Evolutionary conservation across 1,284 basidiomycete genomes (phyloP), one percentile per base, ranked within the genome.

Genomic region (Sporisorium scitamineum): DNA sequence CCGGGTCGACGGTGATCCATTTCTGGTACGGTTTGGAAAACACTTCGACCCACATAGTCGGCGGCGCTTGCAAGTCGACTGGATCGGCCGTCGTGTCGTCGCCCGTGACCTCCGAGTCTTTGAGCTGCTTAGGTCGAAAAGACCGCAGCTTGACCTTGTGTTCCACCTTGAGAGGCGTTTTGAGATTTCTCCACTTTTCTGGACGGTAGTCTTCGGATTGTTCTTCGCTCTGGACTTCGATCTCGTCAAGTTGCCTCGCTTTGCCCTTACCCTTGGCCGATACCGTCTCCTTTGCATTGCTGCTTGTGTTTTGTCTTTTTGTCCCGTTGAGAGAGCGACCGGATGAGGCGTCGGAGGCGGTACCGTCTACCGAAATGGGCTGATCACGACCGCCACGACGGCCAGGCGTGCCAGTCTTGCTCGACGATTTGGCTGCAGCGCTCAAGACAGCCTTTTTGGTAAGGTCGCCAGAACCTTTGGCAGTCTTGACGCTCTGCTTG

Each of bases 21-120:
- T 91, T 90, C 50, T 90, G 91, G 86, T 97, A 95, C 1, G 95
- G 91, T 20, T 93, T 91, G 29, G 93, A 95, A 86, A 95, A 99
- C 0, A 97, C 93, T 86, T 99, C 97, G 1, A 93, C 94, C 97
- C 96, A 99, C 86, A 95, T 94, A 3, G 96, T 92, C 0, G 96
- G 97, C 1, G 95, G 92, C n/a, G 83, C 84, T 5, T 68, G 61
- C 44, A 78, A 34, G 56, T 85, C 82, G 26, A 84, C 66, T 0
- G 79, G 80, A 44, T 88, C 87, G 27, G 87, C 72, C 8, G 80
- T 73, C 10, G 48, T 48, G 18, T 68, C 64, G 31, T 75, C 67
- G 3, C 75, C 65, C 2, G 65, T 70, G 5, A 82, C 58, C 34
- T 78, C 79, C 3, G 71, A 74, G 26, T 63, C 55, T 42, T 80